A percentile compares a stretch with the other conserved stretches of the same genome.
phyloP scores from a whole-genome alignment of 2,329 filamentous ascomycete genomes.

The Penicillium sp. region DNA sequence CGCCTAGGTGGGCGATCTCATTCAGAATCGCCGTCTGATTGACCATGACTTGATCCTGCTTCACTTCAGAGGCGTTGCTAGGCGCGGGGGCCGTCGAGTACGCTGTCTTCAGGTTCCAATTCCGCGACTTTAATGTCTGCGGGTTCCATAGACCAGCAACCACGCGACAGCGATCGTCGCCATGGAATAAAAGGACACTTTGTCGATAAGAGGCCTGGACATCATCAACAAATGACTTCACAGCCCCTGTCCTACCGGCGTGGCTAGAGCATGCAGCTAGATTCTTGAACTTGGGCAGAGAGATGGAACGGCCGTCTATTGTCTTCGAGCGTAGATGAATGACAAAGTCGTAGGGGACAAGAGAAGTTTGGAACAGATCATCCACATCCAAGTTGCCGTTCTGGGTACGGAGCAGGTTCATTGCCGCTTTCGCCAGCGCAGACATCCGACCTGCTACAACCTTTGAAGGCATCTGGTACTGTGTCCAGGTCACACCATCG shows the following conservation, averaged over 20 bases:
- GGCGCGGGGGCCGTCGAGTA: constrained; percentile 36
- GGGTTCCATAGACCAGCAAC: constrained; percentile 68
- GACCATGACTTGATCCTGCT: constrained; percentile 29
- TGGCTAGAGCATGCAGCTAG: constrained; percentile 54
- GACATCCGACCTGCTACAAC: constrained; percentile 83
- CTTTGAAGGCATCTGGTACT: constrained; percentile 66
- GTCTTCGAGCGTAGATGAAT: constrained; percentile 64
- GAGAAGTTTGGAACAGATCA: constrained; percentile 68
- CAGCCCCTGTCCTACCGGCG: constrained; percentile 58
- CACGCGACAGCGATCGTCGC: constrained; percentile 55
- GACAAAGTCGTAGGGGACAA: constrained; percentile 81
- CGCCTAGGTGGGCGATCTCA: constrained; percentile 50
- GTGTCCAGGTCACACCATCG: constrained; percentile 77
- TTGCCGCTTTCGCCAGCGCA: constrained; percentile 72
- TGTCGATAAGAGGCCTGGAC: constrained; percentile 65
- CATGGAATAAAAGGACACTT: constrained; percentile 75
- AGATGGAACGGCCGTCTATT: constrained; percentile 39
- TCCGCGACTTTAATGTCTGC: constrained; percentile 29
- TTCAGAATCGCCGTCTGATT: constrained; percentile 44
- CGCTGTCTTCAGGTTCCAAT: constrained; percentile 38
- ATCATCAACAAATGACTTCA: constrained; percentile 63
- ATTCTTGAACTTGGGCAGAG: constrained; percentile 68
- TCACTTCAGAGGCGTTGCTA: constrained; percentile 11
- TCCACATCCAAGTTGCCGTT: constrained; percentile 55
- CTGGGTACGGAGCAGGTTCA: constrained; percentile 57